Evolutionary conservation across 2,329 filamentous ascomycete species (phyloP), one percentile per base, ranked within the genome.

Genomic region (Colletotrichum musicola): DNA sequence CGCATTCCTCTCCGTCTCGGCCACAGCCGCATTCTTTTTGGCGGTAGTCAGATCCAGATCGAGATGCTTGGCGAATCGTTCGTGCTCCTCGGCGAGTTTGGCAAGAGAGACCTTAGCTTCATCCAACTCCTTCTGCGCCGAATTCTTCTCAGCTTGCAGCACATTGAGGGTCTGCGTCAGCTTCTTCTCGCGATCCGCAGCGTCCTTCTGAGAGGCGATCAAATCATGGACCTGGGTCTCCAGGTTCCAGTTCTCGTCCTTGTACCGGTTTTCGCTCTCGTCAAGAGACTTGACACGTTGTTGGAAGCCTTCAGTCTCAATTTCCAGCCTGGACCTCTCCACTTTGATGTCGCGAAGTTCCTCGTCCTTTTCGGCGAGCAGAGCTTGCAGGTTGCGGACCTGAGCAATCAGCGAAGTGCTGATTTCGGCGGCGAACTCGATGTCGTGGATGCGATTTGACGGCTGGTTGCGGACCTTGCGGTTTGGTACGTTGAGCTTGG

Each of bases 401-500:
- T 98, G 96, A n/a, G 92, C 90, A 59, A 99, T 91, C 59, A 99
- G 85, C 2, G 94, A 97, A 6, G 94, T 97, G 76, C 94, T 98
- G 75, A 99, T 98, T 77, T 99, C 95, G 58, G 96, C 95, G n/a
- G 95, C 96, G 76, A 99, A 97, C 74, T 98, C 94, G 76, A 99
- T 97, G 76, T 99, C 96, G 77, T 98, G 94, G 13, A 97, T 91
- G 59, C 95, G 90, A 77, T 91, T 96, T 10, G 92, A 89, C 2
- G 93, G 93, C 77, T 98, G 95, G 74, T 98, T 98, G 64, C 96
- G 89, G 77, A 96, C 88, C 78, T 95, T 96, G 73, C 95, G 89
- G 73, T 93, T 95, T 1, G 94, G 94, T 9, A 96, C 93, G 74
- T 87, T 92, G 71, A 97, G 86, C 81, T 98, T 99, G 50, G 93